Base-by-base conservation (phyloP, 2,329 filamentous ascomycete genomes). In the Gaeumannomyces tritici region DNA sequence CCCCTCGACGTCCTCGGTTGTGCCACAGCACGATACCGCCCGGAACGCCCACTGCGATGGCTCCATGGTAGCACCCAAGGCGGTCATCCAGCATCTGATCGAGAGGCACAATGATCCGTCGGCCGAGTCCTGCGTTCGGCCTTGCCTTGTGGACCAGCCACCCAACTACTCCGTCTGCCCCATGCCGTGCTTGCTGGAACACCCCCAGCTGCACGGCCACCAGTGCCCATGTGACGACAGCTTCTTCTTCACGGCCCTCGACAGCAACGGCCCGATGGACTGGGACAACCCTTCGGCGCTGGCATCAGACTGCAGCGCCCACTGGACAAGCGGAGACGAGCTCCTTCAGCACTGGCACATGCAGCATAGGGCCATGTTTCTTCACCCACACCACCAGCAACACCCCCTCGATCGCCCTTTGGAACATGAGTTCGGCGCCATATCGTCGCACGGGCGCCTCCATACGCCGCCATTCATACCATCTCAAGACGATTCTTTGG, bases 291-390 rank as follows among this genome's bases (percentile, higher is more conserved):
- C 59, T 1, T 35, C 47, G 4, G 29, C 29, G 59, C 47, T 60
- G 59, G 51, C 47, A 18, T 60, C 59, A 18, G 47, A 51, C 27
- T 51, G 51, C 15, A 29, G 35, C 26, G 35, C 47, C 12, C 35
- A 51, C 42, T 60, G 51, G 26, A 51, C 15, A n/a, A 60, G 59
- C 26, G 59, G 35, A n/a, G 57, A 61, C 57, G 64, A 62, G 24
- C 61, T 31, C 15, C 61, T 62, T 9, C 61, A 57, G 33, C 58
- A 60, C 26, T 62, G 54, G 27, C 62, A 42, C 4, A 60, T 56
- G n/a, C 54, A 31, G 21, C 63, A 61, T 58, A 61, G 6, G 31
- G 11, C 33, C 33, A n/a, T 31, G 47, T 33, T 28, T 18, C 59
- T 24, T 18, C 24, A 7, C 33, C 7, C 33, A 26, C 59, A 15